These are phyloP conservation scores for Prunus davidiana DNA, from an alignment of 306 rosid species.

Conservation along the genomic window DNA sequence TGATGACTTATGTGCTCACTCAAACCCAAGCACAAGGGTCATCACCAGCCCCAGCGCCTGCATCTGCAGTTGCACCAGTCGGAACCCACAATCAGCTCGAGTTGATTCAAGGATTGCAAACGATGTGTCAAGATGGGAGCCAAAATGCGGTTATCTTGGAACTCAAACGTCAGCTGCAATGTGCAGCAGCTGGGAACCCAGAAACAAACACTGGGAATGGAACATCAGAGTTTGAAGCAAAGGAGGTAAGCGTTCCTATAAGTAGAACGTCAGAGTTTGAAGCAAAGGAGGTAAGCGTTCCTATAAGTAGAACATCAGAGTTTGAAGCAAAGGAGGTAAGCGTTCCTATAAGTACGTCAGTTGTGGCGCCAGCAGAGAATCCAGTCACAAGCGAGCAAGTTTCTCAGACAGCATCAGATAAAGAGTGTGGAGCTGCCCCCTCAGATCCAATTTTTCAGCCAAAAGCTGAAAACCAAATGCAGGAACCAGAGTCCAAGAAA, in stretches of 20 bases:
- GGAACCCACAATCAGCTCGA: slow-evolving; percentile 20
- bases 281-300: slow-evolving; percentile 1
- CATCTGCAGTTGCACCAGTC: slow-evolving; percentile 15
- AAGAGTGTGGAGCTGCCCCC: background rate
- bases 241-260: background rate
- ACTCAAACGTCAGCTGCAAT: slow-evolving; percentile 14
- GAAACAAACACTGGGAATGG: slow-evolving; percentile 4
- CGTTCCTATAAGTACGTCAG: background rate
- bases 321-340: slow-evolving; percentile 3
- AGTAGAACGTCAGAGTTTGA: background rate
- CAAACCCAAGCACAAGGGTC: slow-evolving; percentile 37
- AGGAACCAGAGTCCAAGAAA: background rate
- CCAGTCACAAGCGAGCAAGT: slow-evolving; percentile 14
- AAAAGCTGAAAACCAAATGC: background rate
- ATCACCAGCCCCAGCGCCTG: slow-evolving; percentile 17
- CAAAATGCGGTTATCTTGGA: slow-evolving; percentile 7
- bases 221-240: slow-evolving; percentile 1
- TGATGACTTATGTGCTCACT: slow-evolving; percentile 51
- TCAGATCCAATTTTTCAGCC: slow-evolving; percentile 2
- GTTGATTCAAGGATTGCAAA: slow-evolving; percentile 6
- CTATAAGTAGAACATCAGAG: background rate
- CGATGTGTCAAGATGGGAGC: slow-evolving; percentile 9
- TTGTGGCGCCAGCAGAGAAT: slow-evolving; percentile 3
- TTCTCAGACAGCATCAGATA: background rate
- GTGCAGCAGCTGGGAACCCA: background rate